Evolutionary conservation across 2,329 filamentous ascomycete species (phyloP).

Genomic region (Blastomyces silverae): DNA sequence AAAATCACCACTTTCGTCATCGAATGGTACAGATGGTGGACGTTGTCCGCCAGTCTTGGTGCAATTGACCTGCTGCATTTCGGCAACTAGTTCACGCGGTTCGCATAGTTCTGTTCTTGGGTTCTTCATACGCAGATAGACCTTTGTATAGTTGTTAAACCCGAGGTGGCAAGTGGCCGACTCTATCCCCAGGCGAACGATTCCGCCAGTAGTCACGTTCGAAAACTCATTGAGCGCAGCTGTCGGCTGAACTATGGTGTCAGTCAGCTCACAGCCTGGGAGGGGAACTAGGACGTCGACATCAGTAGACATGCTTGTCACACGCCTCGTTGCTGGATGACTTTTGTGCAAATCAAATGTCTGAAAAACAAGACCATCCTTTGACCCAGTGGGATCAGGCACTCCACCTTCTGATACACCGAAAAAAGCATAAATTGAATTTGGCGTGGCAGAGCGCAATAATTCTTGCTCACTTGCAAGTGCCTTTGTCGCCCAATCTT

Average conservation of each 20-base stretch:
- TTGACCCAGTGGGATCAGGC: not conserved
- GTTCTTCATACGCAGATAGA: not conserved
- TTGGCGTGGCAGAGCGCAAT: not conserved
- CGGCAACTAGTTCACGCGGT: not conserved
- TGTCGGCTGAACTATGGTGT: not conserved
- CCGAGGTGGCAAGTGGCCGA: not conserved
- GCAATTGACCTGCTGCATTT: not conserved
- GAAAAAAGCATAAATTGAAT: conserved; percentile 4
- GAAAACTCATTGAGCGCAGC: not conserved
- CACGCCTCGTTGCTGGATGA: too few species aligned
- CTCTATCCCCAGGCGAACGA: not conserved
- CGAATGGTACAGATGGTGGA: not conserved
- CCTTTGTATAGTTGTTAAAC: not conserved
- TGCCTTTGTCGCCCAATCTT: not conserved
- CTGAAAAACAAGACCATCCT: conserved; percentile 6
- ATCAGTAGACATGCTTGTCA: not conserved
- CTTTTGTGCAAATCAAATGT: conserved; percentile 8
- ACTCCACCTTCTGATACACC: not conserved
- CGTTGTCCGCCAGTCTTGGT: not conserved
- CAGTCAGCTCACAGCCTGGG: conserved; percentile 4
- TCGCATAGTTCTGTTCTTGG: conserved; percentile 1
- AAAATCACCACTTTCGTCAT: conserved; percentile 5
- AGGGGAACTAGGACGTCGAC: conserved; percentile 5
- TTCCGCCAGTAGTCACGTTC: not conserved
- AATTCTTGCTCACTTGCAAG: not conserved